phyloP scores from a whole-genome alignment of 768 basidiomycete genomes.

The Rhizopogon vinicolor region DNA sequence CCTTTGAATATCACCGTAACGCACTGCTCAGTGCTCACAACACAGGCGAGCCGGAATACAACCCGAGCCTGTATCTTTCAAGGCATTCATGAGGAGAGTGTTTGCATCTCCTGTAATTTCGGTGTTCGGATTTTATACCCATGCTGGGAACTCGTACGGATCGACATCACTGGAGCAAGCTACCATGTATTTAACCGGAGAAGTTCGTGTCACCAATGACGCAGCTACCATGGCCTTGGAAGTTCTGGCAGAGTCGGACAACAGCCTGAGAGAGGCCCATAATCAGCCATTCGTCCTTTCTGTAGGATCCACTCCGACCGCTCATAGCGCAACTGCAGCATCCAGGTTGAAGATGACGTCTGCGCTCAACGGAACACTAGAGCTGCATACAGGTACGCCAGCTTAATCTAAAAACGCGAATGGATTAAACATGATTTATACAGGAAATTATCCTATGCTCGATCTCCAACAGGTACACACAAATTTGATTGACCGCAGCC shows the following conservation, averaged over 20 bases:
- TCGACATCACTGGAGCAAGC: conserved; percentile 68
- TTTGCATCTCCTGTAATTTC: conserved; percentile 51
- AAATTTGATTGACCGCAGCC: conserved; percentile 47
- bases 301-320: conserved; percentile 86
- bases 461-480: conserved; percentile 86
- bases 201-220: conserved; percentile 65
- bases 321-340: conserved; percentile 66
- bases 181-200: conserved; percentile 57
- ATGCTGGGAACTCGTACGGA: conserved; percentile 73
- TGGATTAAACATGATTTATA: background rate
- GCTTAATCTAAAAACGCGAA: background rate
- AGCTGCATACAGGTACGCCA: conserved; percentile 67
- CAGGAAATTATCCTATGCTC: conserved; percentile 78
- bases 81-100: conserved; percentile 46
- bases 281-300: conserved; percentile 62
- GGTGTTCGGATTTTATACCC: conserved; percentile 82
- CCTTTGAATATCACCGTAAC: background rate
- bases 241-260: conserved; percentile 34
- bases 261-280: conserved; percentile 18
- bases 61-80: conserved; percentile 49
- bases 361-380: conserved; percentile 55
- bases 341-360: conserved; percentile 39
- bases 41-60: conserved; percentile 70
- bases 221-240: conserved; percentile 55
- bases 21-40: conserved; percentile 13